phyloP scores from a whole-genome alignment of 2,329 filamentous ascomycete genomes.

The Aspergillus intermedius region DNA sequence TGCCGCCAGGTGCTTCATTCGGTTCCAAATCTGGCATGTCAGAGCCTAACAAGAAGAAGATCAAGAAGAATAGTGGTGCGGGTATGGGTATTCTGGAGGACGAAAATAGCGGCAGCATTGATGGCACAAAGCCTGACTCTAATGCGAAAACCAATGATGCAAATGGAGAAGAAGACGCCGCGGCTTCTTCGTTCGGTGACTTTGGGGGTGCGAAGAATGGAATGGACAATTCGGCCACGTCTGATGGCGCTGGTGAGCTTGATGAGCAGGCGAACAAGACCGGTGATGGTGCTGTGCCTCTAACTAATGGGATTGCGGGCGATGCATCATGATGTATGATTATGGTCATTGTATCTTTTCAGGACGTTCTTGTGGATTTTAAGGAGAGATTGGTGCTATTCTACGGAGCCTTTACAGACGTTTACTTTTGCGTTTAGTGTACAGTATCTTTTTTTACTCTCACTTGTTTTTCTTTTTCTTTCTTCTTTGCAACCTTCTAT shows the following conservation, averaged over 20 bases:
- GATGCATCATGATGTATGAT: slow-evolving; percentile 37
- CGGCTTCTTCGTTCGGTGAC: slow-evolving; percentile 5
- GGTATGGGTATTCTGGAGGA: slow-evolving; percentile 20
- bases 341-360: background rate
- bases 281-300: slow-evolving; percentile 34
- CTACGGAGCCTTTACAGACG: background rate
- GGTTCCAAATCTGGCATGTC: slow-evolving; percentile 20
- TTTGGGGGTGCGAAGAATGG: slow-evolving; percentile 10
- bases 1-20: slow-evolving; percentile 16
- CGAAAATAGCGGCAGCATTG: background rate
- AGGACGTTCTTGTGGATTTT: background rate
- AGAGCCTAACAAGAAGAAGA: slow-evolving; percentile 39
- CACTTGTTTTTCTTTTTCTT: slow-evolving; percentile 12
- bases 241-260: slow-evolving; percentile 9
- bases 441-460: slow-evolving; percentile 1
- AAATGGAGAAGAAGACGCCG: slow-evolving; percentile 6
- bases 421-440: slow-evolving; percentile 3
- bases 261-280: slow-evolving; percentile 15
- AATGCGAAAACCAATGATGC: slow-evolving; percentile 43
- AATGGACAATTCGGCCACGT: slow-evolving; percentile 7
- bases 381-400: background rate
- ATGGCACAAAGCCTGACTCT: background rate
- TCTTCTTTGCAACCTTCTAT: slow-evolving; percentile 7
- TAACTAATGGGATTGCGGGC: slow-evolving; percentile 52
- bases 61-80: slow-evolving; percentile 35